A percentile compares a stretch with the other conserved stretches of the same genome.
Evolutionary conservation across 192 early-diverging fungal genomes (phyloP).

Genomic region (Gryganskiella cystojenkinii): DNA sequence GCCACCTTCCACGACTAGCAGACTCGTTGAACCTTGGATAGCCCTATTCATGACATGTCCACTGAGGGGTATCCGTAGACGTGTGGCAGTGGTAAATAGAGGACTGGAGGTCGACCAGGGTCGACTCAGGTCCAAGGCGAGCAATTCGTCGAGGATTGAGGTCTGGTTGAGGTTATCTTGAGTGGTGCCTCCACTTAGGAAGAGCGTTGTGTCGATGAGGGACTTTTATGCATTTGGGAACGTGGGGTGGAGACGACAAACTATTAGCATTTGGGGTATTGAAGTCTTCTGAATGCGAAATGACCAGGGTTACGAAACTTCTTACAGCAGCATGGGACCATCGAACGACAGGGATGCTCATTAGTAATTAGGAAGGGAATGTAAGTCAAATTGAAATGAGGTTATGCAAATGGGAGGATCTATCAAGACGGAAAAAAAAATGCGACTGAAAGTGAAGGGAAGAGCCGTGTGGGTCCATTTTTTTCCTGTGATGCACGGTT

Average conservation of each 20-base stretch:
- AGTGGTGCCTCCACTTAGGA: constrained; percentile 24
- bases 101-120: constrained; percentile 29
- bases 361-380: neutral
- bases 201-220: constrained; percentile 18
- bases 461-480: too few relatives aligned
- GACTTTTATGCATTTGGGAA: neutral
- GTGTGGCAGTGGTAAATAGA: constrained; percentile 8
- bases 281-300: too few relatives aligned
- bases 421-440: too few relatives aligned
- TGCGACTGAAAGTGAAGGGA: too few relatives aligned
- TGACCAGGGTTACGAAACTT: neutral
- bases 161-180: neutral
- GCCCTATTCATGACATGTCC: constrained; percentile 30
- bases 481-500: too few relatives aligned
- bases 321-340: constrained; percentile 44
- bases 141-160: constrained; percentile 13
- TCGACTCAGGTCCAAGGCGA: constrained; percentile 21
- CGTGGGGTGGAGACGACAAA: too few relatives aligned
- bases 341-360: constrained; percentile 24
- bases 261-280: too few relatives aligned
- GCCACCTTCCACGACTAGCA: constrained; percentile 23
- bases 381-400: too few relatives aligned
- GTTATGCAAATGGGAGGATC: too few relatives aligned
- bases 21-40: constrained; percentile 3
- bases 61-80: constrained; percentile 15